Base-by-base conservation (phyloP, 331 rosid genomes). In the Rhamnella rubrinervis region DNA sequence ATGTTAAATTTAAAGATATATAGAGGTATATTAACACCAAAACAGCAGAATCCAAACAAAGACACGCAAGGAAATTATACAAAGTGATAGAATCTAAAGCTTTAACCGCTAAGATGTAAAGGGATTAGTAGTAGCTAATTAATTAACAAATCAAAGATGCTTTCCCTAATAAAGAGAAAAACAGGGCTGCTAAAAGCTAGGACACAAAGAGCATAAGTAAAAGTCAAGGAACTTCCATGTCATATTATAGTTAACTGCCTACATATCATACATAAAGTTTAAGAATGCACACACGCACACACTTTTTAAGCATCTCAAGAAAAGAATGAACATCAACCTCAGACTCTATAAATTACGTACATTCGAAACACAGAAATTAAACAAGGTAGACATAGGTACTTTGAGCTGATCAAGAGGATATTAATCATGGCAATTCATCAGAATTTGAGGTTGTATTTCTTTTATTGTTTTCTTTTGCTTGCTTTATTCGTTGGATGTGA, bases 291-390 rank as follows among this genome's bases (percentile, higher is more conserved):
- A 75, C 96, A 84, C 73, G 78, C 79, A 78, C 35, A 56, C 71
- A 77, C 96, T 83, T 85, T 77, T 65, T 63, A 59, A 65, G 46
- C 35, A 61, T 74, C 60, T 41, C 66, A 88, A 84, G 95, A 25
- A 84, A 86, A 77, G 90, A 82, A 88, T 82, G 72, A 75, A 67
- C 6, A n/a, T 59, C 19, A 2, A 12, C 14, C 14, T 58, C 19
- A 12, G 40, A 20, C 49, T 10, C 55, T 67, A 72, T 77, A 66
- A 51, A 41, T 67, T 25, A 56, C 47, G 35, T 31, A 31, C 35
- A 31, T 31, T 31, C 35, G 4, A 20, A 4, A 57, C 19, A 49
- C 7, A 41, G 23, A 26, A 6, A 55, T 12, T 39, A 8, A 19
- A 6, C 21, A n/a, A 12, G 9, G 12, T 28, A 7, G 15, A 69